These are phyloP conservation scores for Blastobotrys mokoenaii DNA, from an alignment of 805 yeast genomes.

Conservation along the genomic window DNA sequence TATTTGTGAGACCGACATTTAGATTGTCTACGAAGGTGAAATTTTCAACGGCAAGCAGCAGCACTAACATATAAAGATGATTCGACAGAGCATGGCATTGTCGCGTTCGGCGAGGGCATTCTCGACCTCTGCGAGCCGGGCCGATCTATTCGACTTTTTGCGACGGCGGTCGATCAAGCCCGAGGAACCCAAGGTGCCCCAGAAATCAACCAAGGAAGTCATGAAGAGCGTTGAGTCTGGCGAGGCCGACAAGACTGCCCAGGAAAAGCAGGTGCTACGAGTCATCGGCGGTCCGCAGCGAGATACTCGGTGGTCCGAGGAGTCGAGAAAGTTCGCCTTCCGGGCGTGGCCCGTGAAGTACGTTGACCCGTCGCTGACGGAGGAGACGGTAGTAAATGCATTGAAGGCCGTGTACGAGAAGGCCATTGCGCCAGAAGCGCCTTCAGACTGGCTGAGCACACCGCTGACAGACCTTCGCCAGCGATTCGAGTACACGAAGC, in stretches of 20 bases:
- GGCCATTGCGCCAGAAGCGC: conserved; percentile 3
- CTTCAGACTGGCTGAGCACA: conserved; percentile 4
- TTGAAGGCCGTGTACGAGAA: conserved; percentile 3
- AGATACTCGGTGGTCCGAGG: conserved; percentile 12
- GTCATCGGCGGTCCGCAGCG: conserved; percentile 18
- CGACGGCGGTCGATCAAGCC: conserved; percentile 8
- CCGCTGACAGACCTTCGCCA: conserved; percentile 35
- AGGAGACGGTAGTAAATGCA: conserved; percentile 7
- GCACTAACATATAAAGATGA: not conserved
- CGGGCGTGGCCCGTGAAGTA: conserved; percentile 26
- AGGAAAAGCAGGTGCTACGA: conserved; percentile 10
- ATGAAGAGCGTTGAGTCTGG: conserved; percentile 7
- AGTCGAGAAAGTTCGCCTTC: conserved; percentile 14
- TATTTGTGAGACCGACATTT: no score
- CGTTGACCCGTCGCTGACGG: conserved; percentile 16
- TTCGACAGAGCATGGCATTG: not conserved
- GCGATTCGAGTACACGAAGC: conserved; percentile 43
- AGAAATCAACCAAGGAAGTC: conserved; percentile 6
- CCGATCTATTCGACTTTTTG: conserved; percentile 15
- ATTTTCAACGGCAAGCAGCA: not conserved
- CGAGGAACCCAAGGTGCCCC: conserved; percentile 1
- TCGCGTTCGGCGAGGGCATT: not conserved
- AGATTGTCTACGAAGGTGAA: no score
- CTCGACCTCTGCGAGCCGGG: not conserved
- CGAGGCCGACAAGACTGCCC: not conserved